A percentile compares a stretch with the other conserved stretches of the same genome.
Conservation (phyloP, 1,284 basidiomycete genomes). For the Cryptococcus floricola region DNA sequence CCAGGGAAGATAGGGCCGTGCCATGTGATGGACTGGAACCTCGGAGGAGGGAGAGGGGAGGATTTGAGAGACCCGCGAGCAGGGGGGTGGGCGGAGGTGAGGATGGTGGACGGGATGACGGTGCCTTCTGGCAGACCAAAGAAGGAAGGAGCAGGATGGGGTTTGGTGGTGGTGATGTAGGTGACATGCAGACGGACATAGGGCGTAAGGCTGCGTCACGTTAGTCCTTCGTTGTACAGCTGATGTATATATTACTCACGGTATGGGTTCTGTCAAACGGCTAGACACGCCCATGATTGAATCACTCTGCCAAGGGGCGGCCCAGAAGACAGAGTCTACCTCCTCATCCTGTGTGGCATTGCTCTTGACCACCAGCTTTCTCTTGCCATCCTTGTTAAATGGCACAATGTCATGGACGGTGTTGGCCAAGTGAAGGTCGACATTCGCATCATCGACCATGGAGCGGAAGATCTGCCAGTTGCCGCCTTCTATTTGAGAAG, state of each 20-base stretch:
- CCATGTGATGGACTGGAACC: constrained; percentile 88
- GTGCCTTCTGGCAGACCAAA: constrained; percentile 59
- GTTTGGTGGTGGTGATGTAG: constrained; percentile 70
- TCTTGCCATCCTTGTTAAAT: constrained; percentile 7
- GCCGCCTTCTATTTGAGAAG: constrained; percentile 67
- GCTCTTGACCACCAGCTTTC: constrained; percentile 19
- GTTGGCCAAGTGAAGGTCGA: constrained; percentile 65
- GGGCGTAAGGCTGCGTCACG: constrained; percentile 51
- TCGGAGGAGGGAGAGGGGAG: constrained; percentile 57
- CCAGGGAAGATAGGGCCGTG: constrained; percentile 58
- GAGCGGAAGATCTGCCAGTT: constrained; percentile 82
- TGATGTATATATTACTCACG: constrained; percentile 10
- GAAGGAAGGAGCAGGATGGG: constrained; percentile 62
- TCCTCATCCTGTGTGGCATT: constrained; percentile 22
- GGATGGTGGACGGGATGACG: constrained; percentile 61
- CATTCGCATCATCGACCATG: constrained; percentile 68
- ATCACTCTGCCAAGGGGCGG: constrained; percentile 38
- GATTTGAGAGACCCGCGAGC: constrained; percentile 43
- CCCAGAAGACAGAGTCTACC: constrained; percentile 47
- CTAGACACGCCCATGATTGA: constrained; percentile 14
- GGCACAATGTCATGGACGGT: constrained; percentile 52
- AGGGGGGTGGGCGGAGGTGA: constrained; percentile 57
- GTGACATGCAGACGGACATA: constrained; percentile 88
- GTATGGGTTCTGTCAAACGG: constrained; percentile 16
- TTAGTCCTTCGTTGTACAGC: background rate